These are phyloP conservation scores for Venturia pyrina DNA, from an alignment of 2,329 filamentous ascomycete genomes.

Conservation along the genomic window DNA sequence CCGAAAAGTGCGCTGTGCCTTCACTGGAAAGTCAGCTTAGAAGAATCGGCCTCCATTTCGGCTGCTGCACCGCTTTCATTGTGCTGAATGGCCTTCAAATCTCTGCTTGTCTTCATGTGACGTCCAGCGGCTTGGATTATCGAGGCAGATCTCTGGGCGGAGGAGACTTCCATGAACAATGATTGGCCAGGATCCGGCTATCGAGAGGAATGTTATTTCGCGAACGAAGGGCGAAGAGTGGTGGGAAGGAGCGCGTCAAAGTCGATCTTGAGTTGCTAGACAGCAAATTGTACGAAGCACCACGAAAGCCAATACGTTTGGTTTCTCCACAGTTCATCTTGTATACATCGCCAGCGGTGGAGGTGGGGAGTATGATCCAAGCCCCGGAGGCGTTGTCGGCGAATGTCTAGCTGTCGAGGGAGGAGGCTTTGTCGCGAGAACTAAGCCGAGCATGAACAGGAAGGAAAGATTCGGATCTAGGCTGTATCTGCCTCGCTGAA, in stretches of 20 bases:
- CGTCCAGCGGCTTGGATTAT: too few species aligned
- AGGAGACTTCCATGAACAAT: too few species aligned
- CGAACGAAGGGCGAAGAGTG: not conserved
- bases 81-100: not conserved
- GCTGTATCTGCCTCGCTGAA: too few species aligned
- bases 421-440: not conserved
- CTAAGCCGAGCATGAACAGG: not conserved
- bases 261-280: not conserved
- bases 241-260: not conserved
- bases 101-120: not conserved
- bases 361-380: not conserved
- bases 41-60: not conserved
- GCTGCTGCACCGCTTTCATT: not conserved
- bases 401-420: not conserved
- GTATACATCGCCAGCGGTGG: not conserved
- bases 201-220: not conserved
- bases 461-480: too few species aligned
- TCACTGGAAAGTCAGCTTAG: not conserved
- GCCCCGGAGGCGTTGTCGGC: not conserved
- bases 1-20: not conserved
- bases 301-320: not conserved
- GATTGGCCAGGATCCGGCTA: not conserved
- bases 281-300: not conserved
- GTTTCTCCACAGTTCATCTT: not conserved
- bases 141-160: too few species aligned